A percentile compares a stretch with the other conserved stretches of the same genome.
Conservation (phyloP, 1,284 basidiomycete species). For the Wolfiporia cocos region DNA sequence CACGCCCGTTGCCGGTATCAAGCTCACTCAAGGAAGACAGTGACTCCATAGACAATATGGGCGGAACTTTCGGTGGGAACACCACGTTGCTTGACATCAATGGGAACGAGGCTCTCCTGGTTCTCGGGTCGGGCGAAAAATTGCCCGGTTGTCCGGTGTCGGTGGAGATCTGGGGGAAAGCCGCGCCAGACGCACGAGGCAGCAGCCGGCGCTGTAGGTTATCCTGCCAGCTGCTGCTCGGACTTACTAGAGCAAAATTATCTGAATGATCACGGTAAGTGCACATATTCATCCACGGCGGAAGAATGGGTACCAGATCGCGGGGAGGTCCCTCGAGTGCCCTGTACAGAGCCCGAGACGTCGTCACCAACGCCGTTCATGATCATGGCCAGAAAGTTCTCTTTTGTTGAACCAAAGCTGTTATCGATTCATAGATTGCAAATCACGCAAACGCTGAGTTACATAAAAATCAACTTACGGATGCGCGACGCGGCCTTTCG, state of each 20-base stretch:
- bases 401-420: conserved; percentile 24
- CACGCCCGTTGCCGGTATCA: not conserved
- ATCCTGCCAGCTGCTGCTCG: conserved; percentile 22
- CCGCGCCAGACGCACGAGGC: conserved; percentile 1
- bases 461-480: conserved; percentile 16
- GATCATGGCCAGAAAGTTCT: conserved; percentile 23
- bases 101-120: conserved; percentile 8
- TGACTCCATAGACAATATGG: conserved; percentile 4
- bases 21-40: not conserved
- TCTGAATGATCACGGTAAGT: conserved; percentile 8
- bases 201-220: conserved; percentile 13
- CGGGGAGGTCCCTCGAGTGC: conserved; percentile 5
- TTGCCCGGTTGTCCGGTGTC: not conserved
- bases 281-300: not conserved
- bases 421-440: not conserved
- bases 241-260: conserved; percentile 18
- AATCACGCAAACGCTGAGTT: not conserved
- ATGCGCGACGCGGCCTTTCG: conserved; percentile 18
- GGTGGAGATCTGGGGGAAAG: conserved; percentile 1
- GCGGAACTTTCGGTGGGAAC: conserved; percentile 3
- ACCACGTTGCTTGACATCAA: conserved; percentile 6
- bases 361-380: conserved; percentile 18
- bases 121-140: conserved; percentile 3
- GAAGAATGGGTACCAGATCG: conserved; percentile 7
- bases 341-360: conserved; percentile 8